A percentile compares a stretch with the other conserved stretches of the same genome.
Conservation (phyloP, 345 rosid species). For the Odontarrhena argentea region DNA sequence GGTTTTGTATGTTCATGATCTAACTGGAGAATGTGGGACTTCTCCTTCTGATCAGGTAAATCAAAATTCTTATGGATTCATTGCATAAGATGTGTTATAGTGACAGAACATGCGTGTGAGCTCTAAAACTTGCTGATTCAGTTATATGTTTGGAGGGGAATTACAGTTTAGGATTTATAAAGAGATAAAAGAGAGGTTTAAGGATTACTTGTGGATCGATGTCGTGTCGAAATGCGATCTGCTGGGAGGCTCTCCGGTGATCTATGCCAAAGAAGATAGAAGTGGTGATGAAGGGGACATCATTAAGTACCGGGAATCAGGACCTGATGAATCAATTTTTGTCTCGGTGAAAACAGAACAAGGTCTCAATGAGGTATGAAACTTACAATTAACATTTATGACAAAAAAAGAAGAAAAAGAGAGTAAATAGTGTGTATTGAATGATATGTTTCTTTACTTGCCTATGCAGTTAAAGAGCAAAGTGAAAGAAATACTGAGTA, state of each 20-base stretch:
- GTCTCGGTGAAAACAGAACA: slow-evolving; percentile 72
- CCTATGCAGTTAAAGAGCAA: slow-evolving; percentile 59
- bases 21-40: slow-evolving; percentile 94
- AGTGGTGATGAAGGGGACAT: slow-evolving; percentile 52
- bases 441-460: slow-evolving; percentile 24
- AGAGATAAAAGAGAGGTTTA: slow-evolving; percentile 75
- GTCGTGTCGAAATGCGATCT: slow-evolving; percentile 88
- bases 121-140: slow-evolving; percentile 7
- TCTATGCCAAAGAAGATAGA: slow-evolving; percentile 59
- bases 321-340: slow-evolving; percentile 67
- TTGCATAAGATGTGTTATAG: neutral
- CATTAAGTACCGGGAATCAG: slow-evolving; percentile 59
- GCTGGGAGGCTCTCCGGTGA: slow-evolving; percentile 57
- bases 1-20: slow-evolving; percentile 85
- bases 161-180: slow-evolving; percentile 77
- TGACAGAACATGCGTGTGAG: slow-evolving; percentile 2
- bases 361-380: slow-evolving; percentile 68
- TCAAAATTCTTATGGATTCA: neutral
- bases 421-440: slow-evolving; percentile 14
- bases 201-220: slow-evolving; percentile 78
- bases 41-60: slow-evolving; percentile 91
- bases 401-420: neutral
- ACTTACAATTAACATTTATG: slow-evolving; percentile 2
- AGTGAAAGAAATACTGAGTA: slow-evolving; percentile 56
- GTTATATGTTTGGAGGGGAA: slow-evolving; percentile 23